These are phyloP conservation scores for Xylaria sp. DNA, from an alignment of 2,329 filamentous ascomycete species.

Conservation along the genomic window DNA sequence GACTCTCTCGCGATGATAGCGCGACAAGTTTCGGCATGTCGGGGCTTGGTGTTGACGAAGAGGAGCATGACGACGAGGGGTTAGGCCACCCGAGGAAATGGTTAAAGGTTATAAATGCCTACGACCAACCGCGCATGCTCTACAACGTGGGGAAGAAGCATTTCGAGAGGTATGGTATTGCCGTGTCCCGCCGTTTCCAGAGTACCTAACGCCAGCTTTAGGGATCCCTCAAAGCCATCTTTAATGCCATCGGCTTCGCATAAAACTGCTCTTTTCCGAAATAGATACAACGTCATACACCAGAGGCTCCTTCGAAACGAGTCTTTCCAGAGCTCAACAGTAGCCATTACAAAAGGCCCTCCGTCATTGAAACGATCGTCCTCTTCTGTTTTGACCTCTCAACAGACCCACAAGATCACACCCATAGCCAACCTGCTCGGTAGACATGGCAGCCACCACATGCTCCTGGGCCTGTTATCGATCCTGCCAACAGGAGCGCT, in stretches of 20 bases:
- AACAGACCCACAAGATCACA: slow-evolving; percentile 82
- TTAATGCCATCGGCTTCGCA: slow-evolving; percentile 76
- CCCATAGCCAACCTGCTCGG: slow-evolving; percentile 77
- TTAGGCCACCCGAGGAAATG: slow-evolving; percentile 75
- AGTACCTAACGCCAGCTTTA: slow-evolving; percentile 36
- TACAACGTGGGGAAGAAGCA: slow-evolving; percentile 86
- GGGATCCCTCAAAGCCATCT: slow-evolving; percentile 65
- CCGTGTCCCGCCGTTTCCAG: neutral
- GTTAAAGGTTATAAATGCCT: slow-evolving; percentile 82
- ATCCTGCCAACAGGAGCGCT: slow-evolving; percentile 80
- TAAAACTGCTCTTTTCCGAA: slow-evolving; percentile 84
- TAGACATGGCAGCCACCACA: slow-evolving; percentile 79
- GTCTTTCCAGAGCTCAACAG: slow-evolving; percentile 81
- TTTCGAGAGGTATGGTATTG: slow-evolving; percentile 70
- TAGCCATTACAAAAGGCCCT: slow-evolving; percentile 62
- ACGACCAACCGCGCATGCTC: slow-evolving; percentile 77
- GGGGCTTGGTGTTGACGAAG: slow-evolving; percentile 53
- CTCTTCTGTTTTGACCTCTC: slow-evolving; percentile 53
- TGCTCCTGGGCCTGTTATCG: slow-evolving; percentile 82
- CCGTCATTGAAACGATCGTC: slow-evolving; percentile 60
- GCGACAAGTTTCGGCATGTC: slow-evolving; percentile 67
- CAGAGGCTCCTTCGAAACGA: slow-evolving; percentile 92
- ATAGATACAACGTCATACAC: slow-evolving; percentile 89
- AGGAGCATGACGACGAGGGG: slow-evolving; percentile 62
- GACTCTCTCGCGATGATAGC: slow-evolving; percentile 60